phyloP scores from a whole-genome alignment of 1,284 basidiomycete species.

The Inonotus hispidus region DNA sequence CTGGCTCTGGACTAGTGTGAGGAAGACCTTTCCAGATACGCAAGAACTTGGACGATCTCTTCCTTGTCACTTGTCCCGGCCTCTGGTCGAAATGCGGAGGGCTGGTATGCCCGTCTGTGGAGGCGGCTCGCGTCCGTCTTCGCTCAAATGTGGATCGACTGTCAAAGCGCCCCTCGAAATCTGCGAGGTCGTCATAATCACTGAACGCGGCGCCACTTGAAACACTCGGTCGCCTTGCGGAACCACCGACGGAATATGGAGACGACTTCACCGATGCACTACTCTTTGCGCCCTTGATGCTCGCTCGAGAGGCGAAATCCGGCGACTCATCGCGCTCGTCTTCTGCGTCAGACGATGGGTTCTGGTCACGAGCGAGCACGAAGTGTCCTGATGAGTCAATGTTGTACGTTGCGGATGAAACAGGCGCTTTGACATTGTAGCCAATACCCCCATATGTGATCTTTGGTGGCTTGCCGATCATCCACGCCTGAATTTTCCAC shows the following conservation, averaged over 20 bases:
- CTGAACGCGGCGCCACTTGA: conserved; percentile 62
- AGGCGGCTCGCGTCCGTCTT: conserved; percentile 29
- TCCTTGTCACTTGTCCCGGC: conserved; percentile 31
- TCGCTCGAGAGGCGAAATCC: conserved; percentile 2
- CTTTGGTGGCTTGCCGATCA: conserved; percentile 89
- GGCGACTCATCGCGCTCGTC: not conserved
- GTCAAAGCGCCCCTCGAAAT: conserved; percentile 79
- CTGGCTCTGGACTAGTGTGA: conserved; percentile 4
- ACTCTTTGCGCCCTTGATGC: not conserved
- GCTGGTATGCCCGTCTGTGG: conserved; percentile 22
- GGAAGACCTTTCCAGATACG: conserved; percentile 25
- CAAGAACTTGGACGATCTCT: conserved; percentile 63
- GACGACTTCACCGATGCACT: not conserved
- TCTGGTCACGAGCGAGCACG: not conserved
- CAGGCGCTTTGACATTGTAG: conserved; percentile 41
- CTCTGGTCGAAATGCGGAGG: conserved; percentile 30
- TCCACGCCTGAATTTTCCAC: conserved; percentile 95
- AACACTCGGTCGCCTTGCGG: conserved; percentile 35
- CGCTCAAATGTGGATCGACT: conserved; percentile 66
- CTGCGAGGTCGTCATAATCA: conserved; percentile 78
- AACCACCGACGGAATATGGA: not conserved
- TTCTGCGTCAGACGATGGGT: not conserved
- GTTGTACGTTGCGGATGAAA: conserved; percentile 31
- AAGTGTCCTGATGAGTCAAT: conserved; percentile 3
- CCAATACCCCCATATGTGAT: conserved; percentile 77